These are phyloP conservation scores for Suhomyces kunorum DNA, from an alignment of 1,139 yeast genomes.

Conservation along the genomic window DNA sequence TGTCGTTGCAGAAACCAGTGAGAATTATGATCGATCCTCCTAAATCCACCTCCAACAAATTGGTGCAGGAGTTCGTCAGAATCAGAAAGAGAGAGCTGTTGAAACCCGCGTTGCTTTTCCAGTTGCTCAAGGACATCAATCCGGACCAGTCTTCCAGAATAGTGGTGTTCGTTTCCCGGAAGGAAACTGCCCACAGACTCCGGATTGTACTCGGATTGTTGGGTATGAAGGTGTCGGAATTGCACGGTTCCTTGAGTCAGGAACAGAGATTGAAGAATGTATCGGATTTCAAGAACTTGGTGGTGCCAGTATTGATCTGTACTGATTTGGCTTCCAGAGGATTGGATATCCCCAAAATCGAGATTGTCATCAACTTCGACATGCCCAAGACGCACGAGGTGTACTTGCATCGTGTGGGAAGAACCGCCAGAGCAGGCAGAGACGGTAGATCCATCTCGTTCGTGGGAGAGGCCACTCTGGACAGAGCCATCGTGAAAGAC, in stretches of 20 bases:
- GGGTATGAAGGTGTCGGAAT: constrained; percentile 86
- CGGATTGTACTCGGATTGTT: constrained; percentile 82
- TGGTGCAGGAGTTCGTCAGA: constrained; percentile 91
- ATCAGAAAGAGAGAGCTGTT: constrained; percentile 84
- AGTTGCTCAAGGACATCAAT: constrained; percentile 67
- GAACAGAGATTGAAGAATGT: constrained; percentile 91
- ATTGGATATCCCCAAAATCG: constrained; percentile 96
- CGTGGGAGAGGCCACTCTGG: constrained; percentile 87
- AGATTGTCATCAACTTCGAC: constrained; percentile 88
- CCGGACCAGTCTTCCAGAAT: constrained; percentile 63
- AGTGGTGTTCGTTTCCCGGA: constrained; percentile 88
- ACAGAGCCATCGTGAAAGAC: constrained; percentile 83
- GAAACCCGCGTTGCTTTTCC: constrained; percentile 79
- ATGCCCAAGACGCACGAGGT: constrained; percentile 93
- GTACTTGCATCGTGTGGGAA: constrained; percentile 95
- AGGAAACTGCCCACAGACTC: constrained; percentile 84
- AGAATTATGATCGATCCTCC: constrained; percentile 97
- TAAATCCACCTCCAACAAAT: constrained; percentile 82
- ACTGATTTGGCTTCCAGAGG: constrained; percentile 99
- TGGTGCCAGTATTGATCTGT: constrained; percentile 86
- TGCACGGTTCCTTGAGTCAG: constrained; percentile 92
- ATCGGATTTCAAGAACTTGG: constrained; percentile 74
- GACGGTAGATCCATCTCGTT: constrained; percentile 90
- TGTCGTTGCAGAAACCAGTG: constrained; percentile 86
- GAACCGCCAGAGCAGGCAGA: constrained; percentile 99